Percentiles rank a stretch among this genome's conserved stretches.
Evolutionary conservation across 495 filamentous ascomycete genomes (phyloP).

Genomic region (Recurvomyces mirabilis): DNA sequence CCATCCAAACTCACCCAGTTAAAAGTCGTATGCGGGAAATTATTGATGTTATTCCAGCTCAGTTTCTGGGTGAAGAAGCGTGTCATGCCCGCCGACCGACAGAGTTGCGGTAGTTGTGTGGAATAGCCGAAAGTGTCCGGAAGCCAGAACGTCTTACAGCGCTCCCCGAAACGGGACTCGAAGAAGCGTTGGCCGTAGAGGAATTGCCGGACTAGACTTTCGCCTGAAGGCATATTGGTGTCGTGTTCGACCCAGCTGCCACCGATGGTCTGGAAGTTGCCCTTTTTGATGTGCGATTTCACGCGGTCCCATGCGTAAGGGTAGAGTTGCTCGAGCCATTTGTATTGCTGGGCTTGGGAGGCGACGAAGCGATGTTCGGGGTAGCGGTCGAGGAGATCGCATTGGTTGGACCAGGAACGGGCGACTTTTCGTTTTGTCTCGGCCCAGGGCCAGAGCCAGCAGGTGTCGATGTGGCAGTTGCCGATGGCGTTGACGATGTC

Average conservation of each 20-base stretch:
- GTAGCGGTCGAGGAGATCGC: conserved; percentile 85
- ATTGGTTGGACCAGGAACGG: conserved; percentile 92
- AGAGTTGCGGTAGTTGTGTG: conserved; percentile 84
- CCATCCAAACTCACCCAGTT: conserved; percentile 94
- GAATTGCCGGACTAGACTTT: conserved; percentile 92
- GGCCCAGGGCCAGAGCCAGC: conserved; percentile 98
- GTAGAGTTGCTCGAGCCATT: conserved; percentile 88
- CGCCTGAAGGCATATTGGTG: conserved; percentile 91
- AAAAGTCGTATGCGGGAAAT: conserved; percentile 96
- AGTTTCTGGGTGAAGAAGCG: conserved; percentile 97
- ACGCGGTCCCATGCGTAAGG: conserved; percentile 81
- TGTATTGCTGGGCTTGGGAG: conserved; percentile 94
- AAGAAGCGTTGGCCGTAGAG: conserved; percentile 90
- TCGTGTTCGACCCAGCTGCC: conserved; percentile 99
- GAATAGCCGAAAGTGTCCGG: conserved; percentile 98
- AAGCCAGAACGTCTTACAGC: conserved; percentile 88
- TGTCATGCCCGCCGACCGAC: conserved; percentile 82
- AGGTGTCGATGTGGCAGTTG: conserved; percentile 94
- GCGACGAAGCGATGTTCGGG: conserved; percentile 85
- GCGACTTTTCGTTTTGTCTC: conserved; percentile 97
- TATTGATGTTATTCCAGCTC: conserved; percentile 97
- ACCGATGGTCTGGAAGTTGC: conserved; percentile 86
- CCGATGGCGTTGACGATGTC: conserved; percentile 80
- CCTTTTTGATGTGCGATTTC: conserved; percentile 78
- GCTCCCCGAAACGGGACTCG: conserved; percentile 81